Evolutionary conservation across 202 grass and related monocot species (phyloP).

Genomic region (Eragrostis tef): DNA sequence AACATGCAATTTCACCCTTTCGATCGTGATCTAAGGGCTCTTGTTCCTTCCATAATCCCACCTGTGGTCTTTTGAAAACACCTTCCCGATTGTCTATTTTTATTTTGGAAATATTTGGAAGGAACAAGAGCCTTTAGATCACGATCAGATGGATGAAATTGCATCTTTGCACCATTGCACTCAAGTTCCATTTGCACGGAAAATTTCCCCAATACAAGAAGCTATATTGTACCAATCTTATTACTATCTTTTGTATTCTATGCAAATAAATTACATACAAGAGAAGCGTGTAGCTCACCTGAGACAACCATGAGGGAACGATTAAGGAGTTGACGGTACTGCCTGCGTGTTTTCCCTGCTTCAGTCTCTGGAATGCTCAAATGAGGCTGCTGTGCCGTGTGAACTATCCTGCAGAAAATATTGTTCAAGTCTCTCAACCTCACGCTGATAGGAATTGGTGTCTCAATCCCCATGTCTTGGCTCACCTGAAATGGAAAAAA

Average conservation of each 20-base stretch:
- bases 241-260: not conserved
- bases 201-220: too few relatives aligned
- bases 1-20: too few relatives aligned
- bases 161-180: too few relatives aligned
- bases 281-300: conserved; percentile 46
- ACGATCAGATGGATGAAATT: too few relatives aligned
- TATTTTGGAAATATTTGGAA: too few relatives aligned
- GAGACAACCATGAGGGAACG: conserved; percentile 94
- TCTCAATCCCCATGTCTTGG: conserved; percentile 95
- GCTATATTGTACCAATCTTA: not conserved
- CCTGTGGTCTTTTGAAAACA: too few relatives aligned
- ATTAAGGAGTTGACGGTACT: conserved; percentile 85
- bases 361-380: conserved; percentile 98
- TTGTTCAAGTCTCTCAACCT: conserved; percentile 83
- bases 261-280: not conserved
- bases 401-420: conserved; percentile 73
- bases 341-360: conserved; percentile 84
- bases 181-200: too few relatives aligned
- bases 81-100: too few relatives aligned
- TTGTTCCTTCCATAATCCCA: too few relatives aligned
- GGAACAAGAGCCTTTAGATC: too few relatives aligned
- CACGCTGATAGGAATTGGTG: conserved; percentile 91
- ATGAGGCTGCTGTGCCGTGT: conserved; percentile 76
- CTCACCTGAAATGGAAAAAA: conserved; percentile 58
- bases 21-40: too few relatives aligned